Evolutionary conservation across 441 rosid genomes (phyloP), one percentile per base, ranked within the genome.

Genomic region (Adansonia madagascariensis): DNA sequence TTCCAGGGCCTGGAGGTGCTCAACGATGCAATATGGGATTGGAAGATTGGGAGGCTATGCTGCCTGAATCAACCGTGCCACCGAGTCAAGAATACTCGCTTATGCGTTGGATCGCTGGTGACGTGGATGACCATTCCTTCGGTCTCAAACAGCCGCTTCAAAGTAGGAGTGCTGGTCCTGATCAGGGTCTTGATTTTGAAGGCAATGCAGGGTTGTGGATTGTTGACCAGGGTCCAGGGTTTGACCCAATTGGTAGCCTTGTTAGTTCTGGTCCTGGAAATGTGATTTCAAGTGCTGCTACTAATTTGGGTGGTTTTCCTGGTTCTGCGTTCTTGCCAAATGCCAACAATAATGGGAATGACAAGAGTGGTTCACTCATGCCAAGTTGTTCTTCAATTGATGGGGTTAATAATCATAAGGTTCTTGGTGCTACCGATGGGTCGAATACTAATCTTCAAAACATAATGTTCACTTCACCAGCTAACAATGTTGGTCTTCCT

Each of bases 131-230:
- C 82, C 75, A 87, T 0, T 77, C 89, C 0, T 81, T 81, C 68
- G 91, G 91, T 35, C 79, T 89, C 44, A 86, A 84, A 73, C 89
- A 88, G 75, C 79, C 84, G 61, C 77, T 86, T 82, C 89, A 84
- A 63, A 75, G 76, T 35, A 3, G 39, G 39, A 3, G 4, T 35
- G 0, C 39, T 70, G 82, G 82, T 64, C 31, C 74, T 60, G 35
- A 20, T 77, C 71, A 60, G 67, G 75, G 80, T 22, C 81, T 80
- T 62, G 91, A 86, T 71, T 84, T 85, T 63, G 88, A 81, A 47
- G 81, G 80, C 80, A 79, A 76, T 80, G 79, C 87, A 0, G 85
- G 83, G 60, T 71, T 79, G 47, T 81, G 87, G 73, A 69, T 82
- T 64, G 82, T 83, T 55, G 85, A 83, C 64, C 84, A 82, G 57